Base-by-base conservation (phyloP, 176 grass and related monocot genomes). In the Rhynchospora pubera region DNA sequence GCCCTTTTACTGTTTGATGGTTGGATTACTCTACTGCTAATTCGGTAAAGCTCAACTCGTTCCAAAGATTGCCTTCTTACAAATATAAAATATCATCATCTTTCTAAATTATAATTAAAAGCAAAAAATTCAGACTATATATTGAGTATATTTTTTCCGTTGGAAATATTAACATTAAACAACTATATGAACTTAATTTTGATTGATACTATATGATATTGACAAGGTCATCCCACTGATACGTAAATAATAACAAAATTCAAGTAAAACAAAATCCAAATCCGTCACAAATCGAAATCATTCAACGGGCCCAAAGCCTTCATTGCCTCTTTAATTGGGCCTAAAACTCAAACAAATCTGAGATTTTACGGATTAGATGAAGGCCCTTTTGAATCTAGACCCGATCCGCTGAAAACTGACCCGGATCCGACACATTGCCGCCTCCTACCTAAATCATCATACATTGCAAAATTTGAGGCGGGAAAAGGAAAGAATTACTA, bases 401-500 rank as follows among this genome's bases (percentile, higher is more conserved):
- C 67, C 42, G 42, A 47, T 47, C 67, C 28, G 62, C 10, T 65
- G 8, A 7, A 3, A 57, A 57, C 4, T 18, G 18, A 5, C 14
- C 14, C 56, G 61, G 11, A 65, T 65, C 12, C 63, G 18, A 9
- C 21, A 1, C 60, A 22, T 11, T 30, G 62, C 62, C 62, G 22
- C 3, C 23, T 4, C 39, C 13, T 18, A 2, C 14, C 21, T 22
- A 22, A 61, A 61, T 28, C 26, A 61, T 58, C 16, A 19, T 9
- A 26, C 3, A 34, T 18, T 42, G 14, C 48, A 76, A 50, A 30
- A 26, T 51, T 76, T 55, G 56, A 80, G 42, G 78, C 78, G 78
- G 78, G 78, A 80, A 62, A 45, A 80, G 56, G 39, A 80, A 44
- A n/a, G n/a, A n/a, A n/a, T n/a, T n/a, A n/a, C n/a, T n/a, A n/a